These are phyloP conservation scores for Tephrocybe sp. DNA, from an alignment of 768 basidiomycete species.

Conservation along the genomic window DNA sequence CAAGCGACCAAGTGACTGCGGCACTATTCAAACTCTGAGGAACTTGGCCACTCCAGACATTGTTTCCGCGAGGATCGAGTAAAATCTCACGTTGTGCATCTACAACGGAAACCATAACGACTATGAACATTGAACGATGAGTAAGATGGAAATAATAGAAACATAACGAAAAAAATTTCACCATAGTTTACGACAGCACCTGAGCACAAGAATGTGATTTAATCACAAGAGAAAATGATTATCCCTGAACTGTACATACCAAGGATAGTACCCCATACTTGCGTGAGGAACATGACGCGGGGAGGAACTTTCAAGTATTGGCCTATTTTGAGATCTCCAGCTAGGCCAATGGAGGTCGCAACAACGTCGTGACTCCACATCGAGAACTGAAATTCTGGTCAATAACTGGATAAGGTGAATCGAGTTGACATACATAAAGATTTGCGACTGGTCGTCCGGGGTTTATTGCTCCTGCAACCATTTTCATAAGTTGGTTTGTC, in stretches of 20 bases:
- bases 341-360: conserved; percentile 50
- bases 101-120: conserved; percentile 60
- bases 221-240: neutral
- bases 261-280: conserved; percentile 65
- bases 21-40: conserved; percentile 55
- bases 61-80: conserved; percentile 51
- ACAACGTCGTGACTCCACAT: conserved; percentile 71
- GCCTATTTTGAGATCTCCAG: conserved; percentile 69
- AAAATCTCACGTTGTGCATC: conserved; percentile 54
- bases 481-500: conserved; percentile 64
- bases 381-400: conserved; percentile 47
- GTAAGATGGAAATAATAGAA: neutral
- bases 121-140: conserved; percentile 23
- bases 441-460: conserved; percentile 70
- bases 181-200: conserved; percentile 41
- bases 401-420: neutral
- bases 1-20: conserved; percentile 65
- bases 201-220: conserved; percentile 9
- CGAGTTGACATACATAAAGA: conserved; percentile 48
- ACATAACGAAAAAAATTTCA: conserved; percentile 15
- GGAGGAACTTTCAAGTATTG: conserved; percentile 46
- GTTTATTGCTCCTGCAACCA: conserved; percentile 60
- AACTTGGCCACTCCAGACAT: conserved; percentile 60
- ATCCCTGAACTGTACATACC: conserved; percentile 27
- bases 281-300: conserved; percentile 39